phyloP scores from a whole-genome alignment of 2,329 filamentous ascomycete genomes.

The Tolypocladium guangdongense region DNA sequence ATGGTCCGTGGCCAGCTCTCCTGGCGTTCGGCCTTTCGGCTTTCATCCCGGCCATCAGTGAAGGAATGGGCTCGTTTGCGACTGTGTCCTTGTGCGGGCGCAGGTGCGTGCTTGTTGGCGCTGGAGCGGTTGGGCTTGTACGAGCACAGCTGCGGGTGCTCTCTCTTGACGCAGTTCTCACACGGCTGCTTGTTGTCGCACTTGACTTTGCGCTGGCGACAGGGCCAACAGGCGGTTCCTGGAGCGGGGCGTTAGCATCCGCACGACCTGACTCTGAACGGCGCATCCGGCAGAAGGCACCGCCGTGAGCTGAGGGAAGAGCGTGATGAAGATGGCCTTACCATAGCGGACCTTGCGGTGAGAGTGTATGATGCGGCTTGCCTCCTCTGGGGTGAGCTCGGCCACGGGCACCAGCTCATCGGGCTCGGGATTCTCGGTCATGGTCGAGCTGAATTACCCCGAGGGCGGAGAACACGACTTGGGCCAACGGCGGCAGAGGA shows the following conservation, averaged over 20 bases:
- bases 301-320: not conserved
- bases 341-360: slow-evolving; percentile 60
- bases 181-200: slow-evolving; percentile 60
- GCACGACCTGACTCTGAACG: not conserved
- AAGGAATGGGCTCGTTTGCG: slow-evolving; percentile 25
- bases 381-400: slow-evolving; percentile 53
- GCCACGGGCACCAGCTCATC: slow-evolving; percentile 37
- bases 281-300: not conserved
- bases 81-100: slow-evolving; percentile 11
- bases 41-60: slow-evolving; percentile 19
- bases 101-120: slow-evolving; percentile 22
- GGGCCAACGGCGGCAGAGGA: not conserved
- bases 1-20: slow-evolving; percentile 32
- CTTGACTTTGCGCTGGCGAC: slow-evolving; percentile 57
- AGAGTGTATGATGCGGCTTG: slow-evolving; percentile 57
- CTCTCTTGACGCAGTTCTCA: slow-evolving; percentile 56
- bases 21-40: slow-evolving; percentile 23
- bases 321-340: slow-evolving; percentile 19
- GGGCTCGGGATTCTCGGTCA: slow-evolving; percentile 33
- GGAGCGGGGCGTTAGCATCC: not conserved
- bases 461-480: not conserved
- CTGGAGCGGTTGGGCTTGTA: slow-evolving; percentile 50
- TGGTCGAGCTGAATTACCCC: slow-evolving; percentile 13
- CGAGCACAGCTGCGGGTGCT: slow-evolving; percentile 53
- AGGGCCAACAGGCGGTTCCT: slow-evolving; percentile 58